These are phyloP conservation scores for Magnusiomyces tetraspermus DNA, from an alignment of 1,139 yeast species.

Conservation along the genomic window DNA sequence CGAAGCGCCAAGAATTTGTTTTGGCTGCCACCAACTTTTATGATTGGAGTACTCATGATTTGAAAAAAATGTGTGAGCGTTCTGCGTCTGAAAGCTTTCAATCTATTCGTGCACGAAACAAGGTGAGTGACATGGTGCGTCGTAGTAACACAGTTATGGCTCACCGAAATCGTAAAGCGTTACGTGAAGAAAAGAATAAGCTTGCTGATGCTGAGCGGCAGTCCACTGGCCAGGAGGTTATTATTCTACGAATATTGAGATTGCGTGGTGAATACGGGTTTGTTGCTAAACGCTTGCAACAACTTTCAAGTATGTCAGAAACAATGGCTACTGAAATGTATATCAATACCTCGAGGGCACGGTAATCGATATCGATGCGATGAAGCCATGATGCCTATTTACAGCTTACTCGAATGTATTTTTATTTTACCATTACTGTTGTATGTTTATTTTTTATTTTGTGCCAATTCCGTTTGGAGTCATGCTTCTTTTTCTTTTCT, in stretches of 20 bases:
- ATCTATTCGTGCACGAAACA: slow-evolving; percentile 23
- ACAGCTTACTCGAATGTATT: not conserved
- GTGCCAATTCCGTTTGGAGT: not conserved
- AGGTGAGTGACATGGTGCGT: slow-evolving; percentile 47
- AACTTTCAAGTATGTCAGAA: slow-evolving; percentile 53
- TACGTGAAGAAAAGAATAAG: slow-evolving; percentile 46
- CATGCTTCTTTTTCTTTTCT: too few species aligned
- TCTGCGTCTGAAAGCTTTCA: slow-evolving; percentile 31
- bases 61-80: slow-evolving; percentile 52
- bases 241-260: slow-evolving; percentile 50
- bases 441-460: not conserved
- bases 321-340: slow-evolving; percentile 50
- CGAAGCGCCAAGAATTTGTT: slow-evolving; percentile 50
- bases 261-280: slow-evolving; percentile 39
- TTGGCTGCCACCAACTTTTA: slow-evolving; percentile 59
- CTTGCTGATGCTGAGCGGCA: slow-evolving; percentile 44
- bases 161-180: slow-evolving; percentile 55
- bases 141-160: slow-evolving; percentile 63
- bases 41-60: slow-evolving; percentile 43
- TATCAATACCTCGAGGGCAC: not conserved
- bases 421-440: not conserved
- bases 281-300: slow-evolving; percentile 49
- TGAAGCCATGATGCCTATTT: too few species aligned
- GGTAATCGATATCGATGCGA: too few species aligned
- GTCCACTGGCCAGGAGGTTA: slow-evolving; percentile 57